Percentiles rank a stretch among this genome's conserved stretches.
These are phyloP conservation scores for Boletus pseudopeckii DNA, from an alignment of 768 basidiomycete species.

Conservation along the genomic window DNA sequence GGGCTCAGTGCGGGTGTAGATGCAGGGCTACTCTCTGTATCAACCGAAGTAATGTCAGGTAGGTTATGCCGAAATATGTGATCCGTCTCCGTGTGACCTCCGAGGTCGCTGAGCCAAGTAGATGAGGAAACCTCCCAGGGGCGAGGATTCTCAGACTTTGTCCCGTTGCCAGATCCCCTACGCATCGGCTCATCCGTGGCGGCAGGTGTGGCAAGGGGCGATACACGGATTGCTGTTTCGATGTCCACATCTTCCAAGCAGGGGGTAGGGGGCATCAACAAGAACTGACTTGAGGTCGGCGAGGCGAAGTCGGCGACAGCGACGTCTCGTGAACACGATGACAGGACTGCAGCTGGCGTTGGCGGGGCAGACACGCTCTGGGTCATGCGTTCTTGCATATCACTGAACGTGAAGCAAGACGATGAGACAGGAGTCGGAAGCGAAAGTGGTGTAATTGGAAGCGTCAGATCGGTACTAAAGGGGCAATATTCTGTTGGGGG, in stretches of 20 bases:
- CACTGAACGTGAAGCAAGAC: conserved; percentile 26
- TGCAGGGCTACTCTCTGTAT: conserved; percentile 19
- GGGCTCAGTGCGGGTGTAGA: conserved; percentile 25
- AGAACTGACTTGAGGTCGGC: conserved; percentile 27
- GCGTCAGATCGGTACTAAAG: conserved; percentile 31
- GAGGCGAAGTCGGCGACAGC: conserved; percentile 19
- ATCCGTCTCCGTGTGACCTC: conserved; percentile 31
- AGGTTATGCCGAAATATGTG: conserved; percentile 28
- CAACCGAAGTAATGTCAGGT: conserved; percentile 9
- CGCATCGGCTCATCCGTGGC: conserved; percentile 1
- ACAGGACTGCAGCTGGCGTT: conserved; percentile 3
- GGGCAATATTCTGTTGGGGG: conserved; percentile 34
- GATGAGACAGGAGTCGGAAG: conserved; percentile 26
- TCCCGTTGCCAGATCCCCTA: conserved; percentile 3
- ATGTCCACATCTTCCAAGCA: conserved; percentile 5
- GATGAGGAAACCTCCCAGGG: conserved; percentile 22
- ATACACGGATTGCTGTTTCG: conserved; percentile 10
- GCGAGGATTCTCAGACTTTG: conserved; percentile 14
- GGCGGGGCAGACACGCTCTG: conserved; percentile 8
- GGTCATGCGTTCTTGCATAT: conserved; percentile 10
- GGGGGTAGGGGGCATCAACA: conserved; percentile 28
- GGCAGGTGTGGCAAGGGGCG: conserved; percentile 10
- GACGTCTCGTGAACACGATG: conserved; percentile 5
- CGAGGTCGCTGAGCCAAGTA: conserved; percentile 33
- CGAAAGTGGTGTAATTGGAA: conserved; percentile 27